Evolutionary conservation across 352 stramenopile genomes (phyloP), one percentile per base, ranked within the genome.

Genomic region (Globisporangium uncinulatum): DNA sequence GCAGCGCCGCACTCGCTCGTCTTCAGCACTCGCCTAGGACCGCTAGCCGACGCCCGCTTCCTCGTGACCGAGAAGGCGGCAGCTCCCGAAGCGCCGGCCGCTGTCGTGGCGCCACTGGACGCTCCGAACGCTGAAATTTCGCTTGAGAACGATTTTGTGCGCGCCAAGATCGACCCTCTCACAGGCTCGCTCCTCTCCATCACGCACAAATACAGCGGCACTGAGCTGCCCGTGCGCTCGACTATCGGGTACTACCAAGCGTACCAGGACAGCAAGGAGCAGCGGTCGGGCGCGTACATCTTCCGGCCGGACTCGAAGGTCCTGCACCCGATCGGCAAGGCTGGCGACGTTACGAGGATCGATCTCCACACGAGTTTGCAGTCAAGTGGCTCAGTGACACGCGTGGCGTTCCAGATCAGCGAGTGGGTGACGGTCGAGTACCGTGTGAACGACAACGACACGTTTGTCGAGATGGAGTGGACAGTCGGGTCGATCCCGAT

Each of bases 211-310:
- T 71, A 70, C 44, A 80, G 73, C 31, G 84, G 87, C 50, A 73
- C 87, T 9, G 73, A 81, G 34, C 58, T 92, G 1, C 74, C 72
- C 6, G 21, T 90, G 0, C 68, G 59, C 1, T 62, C 83, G 4
- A 68, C 72, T 21, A 66, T 92, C 13, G 59, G 59, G 17, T 92
- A 90, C 65, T 92, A 92, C 53, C 74, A 86, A 34, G 65, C 76
- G 10, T 89, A 73, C 56, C 74, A 87, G 50, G 69, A 60, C 4
- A 31, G 50, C 3, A 61, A 74, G 1, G 67, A 70, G 4, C 83
- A 94, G 58, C 90, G 96, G 61, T 98, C 92, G 21, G 97, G 97
- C 19, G 97, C 96, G 6, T 99, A 99, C 67, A 91, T 98, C 17
- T 99, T 99, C 74, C 84, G 94, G 48, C 96, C 96, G 0, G 77